These are phyloP conservation scores for Yueomyces sp. DNA, from an alignment of 1,139 yeast species.

Conservation along the genomic window DNA sequence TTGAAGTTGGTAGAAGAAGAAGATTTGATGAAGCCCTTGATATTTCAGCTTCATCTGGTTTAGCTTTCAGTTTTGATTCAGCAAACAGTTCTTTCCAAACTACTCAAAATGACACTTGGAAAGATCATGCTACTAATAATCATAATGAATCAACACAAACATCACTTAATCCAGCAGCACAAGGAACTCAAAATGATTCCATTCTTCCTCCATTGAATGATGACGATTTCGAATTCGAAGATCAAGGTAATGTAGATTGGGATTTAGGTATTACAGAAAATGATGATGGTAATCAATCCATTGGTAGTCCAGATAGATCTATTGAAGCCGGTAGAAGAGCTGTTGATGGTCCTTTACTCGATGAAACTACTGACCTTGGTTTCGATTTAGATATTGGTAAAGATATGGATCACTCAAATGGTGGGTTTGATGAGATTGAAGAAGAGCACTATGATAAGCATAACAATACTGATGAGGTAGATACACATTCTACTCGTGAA, in stretches of 20 bases:
- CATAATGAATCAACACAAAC: slow-evolving; percentile 1
- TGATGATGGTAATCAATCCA: slow-evolving; percentile 1
- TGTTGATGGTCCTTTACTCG: slow-evolving; percentile 11
- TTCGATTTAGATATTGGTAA: slow-evolving; percentile 26
- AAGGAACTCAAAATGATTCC: not conserved
- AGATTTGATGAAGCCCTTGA: slow-evolving; percentile 29
- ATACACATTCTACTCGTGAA: not conserved
- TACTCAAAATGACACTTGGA: not conserved
- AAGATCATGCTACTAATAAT: not conserved
- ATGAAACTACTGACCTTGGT: slow-evolving; percentile 23
- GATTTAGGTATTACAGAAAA: slow-evolving; percentile 14
- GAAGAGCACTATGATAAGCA: slow-evolving; percentile 4
- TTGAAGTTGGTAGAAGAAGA: slow-evolving; percentile 23
- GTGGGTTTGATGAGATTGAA: slow-evolving; percentile 7
- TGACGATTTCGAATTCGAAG: slow-evolving; percentile 2
- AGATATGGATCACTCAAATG: slow-evolving; percentile 4
- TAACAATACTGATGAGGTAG: no score
- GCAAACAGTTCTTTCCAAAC: slow-evolving; percentile 9
- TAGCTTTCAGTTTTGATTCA: slow-evolving; percentile 23
- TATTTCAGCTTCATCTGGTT: slow-evolving; percentile 13
- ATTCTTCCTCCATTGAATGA: slow-evolving; percentile 3
- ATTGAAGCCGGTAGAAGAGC: slow-evolving; percentile 27
- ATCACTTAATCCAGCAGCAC: not conserved
- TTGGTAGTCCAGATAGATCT: slow-evolving; percentile 13
- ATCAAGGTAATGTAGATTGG: slow-evolving; percentile 19